These are phyloP conservation scores for Starmerella ratchasimensis DNA, from an alignment of 805 yeast genomes.

Conservation along the genomic window DNA sequence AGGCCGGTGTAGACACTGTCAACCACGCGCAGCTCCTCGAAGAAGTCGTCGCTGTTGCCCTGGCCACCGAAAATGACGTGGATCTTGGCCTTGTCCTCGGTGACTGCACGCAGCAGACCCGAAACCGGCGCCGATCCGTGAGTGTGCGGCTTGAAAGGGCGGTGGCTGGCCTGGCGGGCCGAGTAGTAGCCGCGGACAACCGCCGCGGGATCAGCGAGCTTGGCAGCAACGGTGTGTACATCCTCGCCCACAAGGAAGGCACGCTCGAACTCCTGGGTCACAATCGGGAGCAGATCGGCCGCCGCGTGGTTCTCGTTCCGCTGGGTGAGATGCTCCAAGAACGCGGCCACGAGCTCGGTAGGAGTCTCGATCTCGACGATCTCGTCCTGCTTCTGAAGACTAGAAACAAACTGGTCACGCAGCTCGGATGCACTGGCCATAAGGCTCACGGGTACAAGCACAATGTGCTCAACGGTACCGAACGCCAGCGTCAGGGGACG, in stretches of 20 bases:
- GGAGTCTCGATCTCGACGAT: slow-evolving; percentile 29
- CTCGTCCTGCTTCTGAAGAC: slow-evolving; percentile 9
- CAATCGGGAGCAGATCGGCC: slow-evolving; percentile 53
- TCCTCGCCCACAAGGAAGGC: slow-evolving; percentile 63
- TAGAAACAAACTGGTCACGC: slow-evolving; percentile 57
- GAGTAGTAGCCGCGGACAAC: slow-evolving; percentile 68
- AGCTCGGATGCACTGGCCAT: slow-evolving; percentile 75
- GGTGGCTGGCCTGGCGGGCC: slow-evolving; percentile 36
- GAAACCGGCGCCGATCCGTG: slow-evolving; percentile 27
- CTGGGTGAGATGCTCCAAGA: slow-evolving; percentile 46
- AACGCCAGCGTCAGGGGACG: slow-evolving; percentile 77
- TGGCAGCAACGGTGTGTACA: slow-evolving; percentile 78
- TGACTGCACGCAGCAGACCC: slow-evolving; percentile 53
- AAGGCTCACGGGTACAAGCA: slow-evolving; percentile 70
- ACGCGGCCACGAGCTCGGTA: slow-evolving; percentile 71
- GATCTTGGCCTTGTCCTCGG: slow-evolving; percentile 43
- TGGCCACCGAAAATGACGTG: slow-evolving; percentile 96
- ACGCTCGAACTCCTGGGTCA: slow-evolving; percentile 72
- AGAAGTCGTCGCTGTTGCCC: slow-evolving; percentile 95
- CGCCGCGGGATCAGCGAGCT: slow-evolving; percentile 55
- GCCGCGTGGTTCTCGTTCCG: slow-evolving; percentile 16
- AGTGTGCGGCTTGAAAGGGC: slow-evolving; percentile 35
- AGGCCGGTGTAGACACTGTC: slow-evolving; percentile 66
- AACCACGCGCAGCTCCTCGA: slow-evolving; percentile 84
- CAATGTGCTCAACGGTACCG: slow-evolving; percentile 77